These are phyloP conservation scores for Candida smagusa DNA, from an alignment of 1,139 yeast genomes.

Conservation along the genomic window DNA sequence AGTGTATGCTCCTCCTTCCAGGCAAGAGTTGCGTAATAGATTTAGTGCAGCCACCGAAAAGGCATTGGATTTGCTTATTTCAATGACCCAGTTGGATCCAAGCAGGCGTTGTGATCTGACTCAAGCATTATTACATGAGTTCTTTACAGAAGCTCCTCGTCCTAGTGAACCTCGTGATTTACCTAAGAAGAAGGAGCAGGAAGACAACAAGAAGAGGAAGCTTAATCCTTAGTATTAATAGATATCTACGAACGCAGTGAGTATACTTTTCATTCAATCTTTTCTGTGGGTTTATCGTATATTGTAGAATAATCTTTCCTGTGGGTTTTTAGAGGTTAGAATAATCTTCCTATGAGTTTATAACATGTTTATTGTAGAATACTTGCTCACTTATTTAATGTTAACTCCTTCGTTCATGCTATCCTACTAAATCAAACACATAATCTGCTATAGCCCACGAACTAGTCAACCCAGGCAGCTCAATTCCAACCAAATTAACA, in stretches of 20 bases:
- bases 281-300: too few relatives aligned
- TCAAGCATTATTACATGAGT: slow-evolving; percentile 63
- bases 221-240: slow-evolving; percentile 2
- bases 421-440: slow-evolving; percentile 27
- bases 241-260: too few relatives aligned
- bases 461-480: slow-evolving; percentile 86
- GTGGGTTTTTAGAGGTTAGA: too few relatives aligned
- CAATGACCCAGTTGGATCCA: slow-evolving; percentile 80
- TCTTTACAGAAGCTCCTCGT: slow-evolving; percentile 69
- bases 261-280: too few relatives aligned
- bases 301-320: too few relatives aligned
- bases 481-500: slow-evolving; percentile 76
- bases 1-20: slow-evolving; percentile 79
- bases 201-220: slow-evolving; percentile 17
- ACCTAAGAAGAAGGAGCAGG: slow-evolving; percentile 47
- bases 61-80: slow-evolving; percentile 74
- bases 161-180: slow-evolving; percentile 71
- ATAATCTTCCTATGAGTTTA: too few relatives aligned
- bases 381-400: too few relatives aligned
- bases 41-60: slow-evolving; percentile 90
- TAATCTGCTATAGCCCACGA: slow-evolving; percentile 79
- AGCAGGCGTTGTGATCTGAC: slow-evolving; percentile 64
- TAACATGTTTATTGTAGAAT: too few relatives aligned
- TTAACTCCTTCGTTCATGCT: too few relatives aligned
- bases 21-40: slow-evolving; percentile 75